These are phyloP conservation scores for Paragyromitra xinjiangensis DNA, from an alignment of 495 filamentous ascomycete species.

Conservation along the genomic window DNA sequence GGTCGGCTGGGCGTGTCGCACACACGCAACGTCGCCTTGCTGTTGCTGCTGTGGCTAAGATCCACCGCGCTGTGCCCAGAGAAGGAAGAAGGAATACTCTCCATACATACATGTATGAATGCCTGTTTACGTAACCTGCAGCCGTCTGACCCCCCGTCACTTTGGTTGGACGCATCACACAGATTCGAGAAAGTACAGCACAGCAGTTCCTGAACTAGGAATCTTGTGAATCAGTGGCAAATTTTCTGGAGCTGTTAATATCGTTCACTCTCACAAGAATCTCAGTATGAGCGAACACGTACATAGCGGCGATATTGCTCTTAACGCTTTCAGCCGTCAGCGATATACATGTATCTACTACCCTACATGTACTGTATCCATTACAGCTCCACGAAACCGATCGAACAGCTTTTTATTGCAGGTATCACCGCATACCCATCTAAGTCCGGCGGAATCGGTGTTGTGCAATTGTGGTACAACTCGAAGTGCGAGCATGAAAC, in stretches of 20 bases:
- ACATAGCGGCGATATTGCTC: conserved; percentile 13
- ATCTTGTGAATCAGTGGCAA: conserved; percentile 14
- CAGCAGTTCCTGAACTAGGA: conserved; percentile 14
- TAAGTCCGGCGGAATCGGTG: conserved; percentile 21
- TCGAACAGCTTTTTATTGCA: conserved; percentile 11
- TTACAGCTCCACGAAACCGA: conserved; percentile 21
- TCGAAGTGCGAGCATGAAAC: conserved; percentile 17
- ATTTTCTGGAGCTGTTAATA: conserved; percentile 12
- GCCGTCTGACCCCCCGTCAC: conserved; percentile 42
- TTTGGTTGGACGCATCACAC: conserved; percentile 29
- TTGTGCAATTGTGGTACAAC: conserved; percentile 16
- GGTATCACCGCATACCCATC: neutral
- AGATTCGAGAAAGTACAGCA: conserved; percentile 33
- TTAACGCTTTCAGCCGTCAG: conserved; percentile 25
- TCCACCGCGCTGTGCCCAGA: conserved; percentile 14
- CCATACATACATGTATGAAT: conserved; percentile 3
- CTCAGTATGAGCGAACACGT: conserved; percentile 24
- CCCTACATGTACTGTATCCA: neutral
- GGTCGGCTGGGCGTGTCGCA: conserved; percentile 20
- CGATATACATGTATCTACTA: neutral
- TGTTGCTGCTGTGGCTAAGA: conserved; percentile 41
- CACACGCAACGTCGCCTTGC: conserved; percentile 30
- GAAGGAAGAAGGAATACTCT: neutral
- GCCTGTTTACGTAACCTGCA: conserved; percentile 46
- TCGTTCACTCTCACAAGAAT: neutral